A percentile compares a stretch with the other conserved stretches of the same genome.
These are phyloP conservation scores for Sugiyamaella marilandica DNA, from an alignment of 805 yeast species.

Conservation along the genomic window DNA sequence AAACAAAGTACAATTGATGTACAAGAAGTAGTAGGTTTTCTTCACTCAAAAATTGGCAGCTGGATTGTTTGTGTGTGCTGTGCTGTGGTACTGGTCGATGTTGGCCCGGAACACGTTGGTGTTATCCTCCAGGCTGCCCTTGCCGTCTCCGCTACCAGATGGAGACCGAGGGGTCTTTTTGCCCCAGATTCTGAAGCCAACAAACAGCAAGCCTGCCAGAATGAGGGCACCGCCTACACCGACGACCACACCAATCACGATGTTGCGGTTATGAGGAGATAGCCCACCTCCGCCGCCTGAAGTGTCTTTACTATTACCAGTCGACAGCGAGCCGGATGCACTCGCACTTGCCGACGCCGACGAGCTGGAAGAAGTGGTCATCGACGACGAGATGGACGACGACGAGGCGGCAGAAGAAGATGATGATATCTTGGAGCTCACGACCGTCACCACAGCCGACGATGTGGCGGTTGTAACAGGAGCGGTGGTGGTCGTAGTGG, in stretches of 20 bases:
- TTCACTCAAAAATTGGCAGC: constrained; percentile 32
- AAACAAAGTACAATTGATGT: too few species aligned
- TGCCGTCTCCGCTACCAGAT: constrained; percentile 21
- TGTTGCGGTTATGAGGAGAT: constrained; percentile 45
- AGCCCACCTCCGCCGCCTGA: constrained; percentile 38
- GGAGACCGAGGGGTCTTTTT: constrained; percentile 14
- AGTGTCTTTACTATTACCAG: constrained; percentile 19
- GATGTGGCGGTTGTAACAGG: neutral
- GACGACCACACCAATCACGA: constrained; percentile 64
- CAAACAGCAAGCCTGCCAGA: constrained; percentile 35
- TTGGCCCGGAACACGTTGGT: constrained; percentile 34
- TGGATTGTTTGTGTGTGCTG: constrained; percentile 24
- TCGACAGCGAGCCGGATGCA: constrained; percentile 21
- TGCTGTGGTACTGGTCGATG: constrained; percentile 35
- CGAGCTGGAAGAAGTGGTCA: constrained; percentile 7
- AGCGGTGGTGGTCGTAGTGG: neutral
- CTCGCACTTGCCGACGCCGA: constrained; percentile 18
- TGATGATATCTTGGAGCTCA: neutral
- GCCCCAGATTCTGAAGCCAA: constrained; percentile 20
- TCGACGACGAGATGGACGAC: constrained; percentile 3
- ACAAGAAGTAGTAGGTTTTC: too few species aligned
- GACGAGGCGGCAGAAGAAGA: constrained; percentile 3
- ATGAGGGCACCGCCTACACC: constrained; percentile 68
- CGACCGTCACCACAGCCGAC: neutral
- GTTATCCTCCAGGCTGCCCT: constrained; percentile 24